Evolutionary conservation across 805 yeast genomes (phyloP).

Genomic region (Cyberlindnera euphorbiiphila): DNA sequence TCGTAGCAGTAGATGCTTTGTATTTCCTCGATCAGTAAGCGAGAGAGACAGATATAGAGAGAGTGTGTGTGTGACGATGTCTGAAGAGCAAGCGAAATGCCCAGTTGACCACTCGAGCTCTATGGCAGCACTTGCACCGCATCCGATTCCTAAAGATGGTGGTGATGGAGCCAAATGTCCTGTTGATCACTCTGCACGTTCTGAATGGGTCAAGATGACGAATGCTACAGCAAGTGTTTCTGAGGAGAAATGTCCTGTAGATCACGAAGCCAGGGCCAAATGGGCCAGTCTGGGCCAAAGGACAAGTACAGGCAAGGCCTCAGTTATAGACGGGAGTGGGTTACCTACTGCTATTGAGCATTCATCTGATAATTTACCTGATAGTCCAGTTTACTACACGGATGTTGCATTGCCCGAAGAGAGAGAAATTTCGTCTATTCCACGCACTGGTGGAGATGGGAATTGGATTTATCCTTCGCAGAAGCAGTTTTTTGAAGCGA

Average conservation of each 20-base stretch:
- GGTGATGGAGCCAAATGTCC: conserved; percentile 50
- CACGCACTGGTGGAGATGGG: conserved; percentile 59
- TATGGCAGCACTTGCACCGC: conserved; percentile 13
- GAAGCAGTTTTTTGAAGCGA: conserved; percentile 90
- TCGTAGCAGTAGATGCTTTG: no score
- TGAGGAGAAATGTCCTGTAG: conserved; percentile 60
- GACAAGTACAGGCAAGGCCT: not conserved
- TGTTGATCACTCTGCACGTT: conserved; percentile 60
- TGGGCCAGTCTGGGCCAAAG: conserved; percentile 45
- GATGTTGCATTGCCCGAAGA: conserved; percentile 56
- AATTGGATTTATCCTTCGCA: conserved; percentile 97
- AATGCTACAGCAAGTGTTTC: conserved; percentile 21
- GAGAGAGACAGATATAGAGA: not conserved
- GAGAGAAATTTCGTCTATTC: conserved; percentile 77
- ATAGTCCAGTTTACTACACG: conserved; percentile 32
- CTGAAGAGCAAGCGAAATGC: conserved; percentile 34
- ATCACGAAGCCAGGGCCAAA: conserved; percentile 50
- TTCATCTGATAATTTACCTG: conserved; percentile 42
- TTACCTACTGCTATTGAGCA: conserved; percentile 32
- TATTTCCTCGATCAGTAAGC: no score
- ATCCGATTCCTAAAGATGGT: conserved; percentile 19
- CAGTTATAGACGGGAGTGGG: conserved; percentile 20
- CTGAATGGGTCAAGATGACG: conserved; percentile 48
- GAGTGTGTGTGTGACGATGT: no score
- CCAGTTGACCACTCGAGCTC: conserved; percentile 48